Evolutionary conservation across 805 yeast genomes (phyloP).

Genomic region (Yamadazyma sp.): DNA sequence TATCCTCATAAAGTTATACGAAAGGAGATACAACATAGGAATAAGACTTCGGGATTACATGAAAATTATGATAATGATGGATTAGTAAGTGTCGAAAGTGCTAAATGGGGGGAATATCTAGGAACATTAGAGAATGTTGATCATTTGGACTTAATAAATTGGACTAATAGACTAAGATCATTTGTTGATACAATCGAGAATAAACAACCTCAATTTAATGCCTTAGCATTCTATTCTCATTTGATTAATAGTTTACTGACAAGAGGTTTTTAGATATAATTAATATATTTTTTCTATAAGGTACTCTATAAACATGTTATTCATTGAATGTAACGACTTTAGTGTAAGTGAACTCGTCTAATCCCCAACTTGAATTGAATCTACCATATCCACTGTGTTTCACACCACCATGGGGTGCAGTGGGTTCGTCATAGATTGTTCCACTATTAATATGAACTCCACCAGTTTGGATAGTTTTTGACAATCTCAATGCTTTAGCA

Average conservation of each 20-base stretch:
- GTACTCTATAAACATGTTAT: too few relatives aligned
- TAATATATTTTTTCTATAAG: too few relatives aligned
- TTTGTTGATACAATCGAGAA: conserved; percentile 21
- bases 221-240: conserved; percentile 66
- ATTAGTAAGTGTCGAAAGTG: conserved; percentile 70
- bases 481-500: conserved; percentile 29
- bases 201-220: conserved; percentile 49
- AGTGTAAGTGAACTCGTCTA: conserved; percentile 35
- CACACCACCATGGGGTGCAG: conserved; percentile 46
- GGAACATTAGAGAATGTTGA: conserved; percentile 80
- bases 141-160: conserved; percentile 82
- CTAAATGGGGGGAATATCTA: conserved; percentile 80
- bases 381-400: conserved; percentile 37
- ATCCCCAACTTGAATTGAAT: conserved; percentile 41
- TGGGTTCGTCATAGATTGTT: conserved; percentile 33
- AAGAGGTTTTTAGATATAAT: conserved; percentile 52
- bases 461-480: conserved; percentile 35
- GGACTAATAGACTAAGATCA: conserved; percentile 58
- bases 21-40: conserved; percentile 1
- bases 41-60: conserved; percentile 3
- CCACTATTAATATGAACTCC: conserved; percentile 37
- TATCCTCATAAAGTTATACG: conserved; percentile 64
- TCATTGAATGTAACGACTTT: conserved; percentile 33
- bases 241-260: conserved; percentile 61
- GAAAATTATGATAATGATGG: conserved; percentile 61